Evolutionary conservation across 495 filamentous ascomycete species (phyloP), one percentile per base, ranked within the genome.

Genomic region (Mycothermus thermophilus): DNA sequence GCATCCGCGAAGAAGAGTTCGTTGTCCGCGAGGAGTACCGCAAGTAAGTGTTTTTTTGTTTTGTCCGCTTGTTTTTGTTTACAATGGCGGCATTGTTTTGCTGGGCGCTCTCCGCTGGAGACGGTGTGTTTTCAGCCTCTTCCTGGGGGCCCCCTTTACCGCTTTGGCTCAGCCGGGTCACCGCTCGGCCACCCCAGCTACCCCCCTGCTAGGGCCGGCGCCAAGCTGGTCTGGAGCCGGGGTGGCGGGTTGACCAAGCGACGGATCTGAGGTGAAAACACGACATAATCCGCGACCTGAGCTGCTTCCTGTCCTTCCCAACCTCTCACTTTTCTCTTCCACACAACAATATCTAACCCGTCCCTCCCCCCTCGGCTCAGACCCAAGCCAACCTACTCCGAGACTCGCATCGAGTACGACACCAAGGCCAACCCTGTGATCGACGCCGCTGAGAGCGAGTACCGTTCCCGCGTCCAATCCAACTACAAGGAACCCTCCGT

Each of bases 361-460:
- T 37, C 41, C 28, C 35, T 42, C 42, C 47, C 48, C 48, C 37
- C 44, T 57, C 60, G 54, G 53, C 65, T 55, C 55, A 64, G 57
- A 40, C 61, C 60, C 51, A 71, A 67, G 30, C 66, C 69, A 54
- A 58, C 64, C 39, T 69, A 69, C 51, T 59, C 69, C 42, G 69
- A 80, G 47, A 60, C 79, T 58, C 75, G 77, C 47, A 69, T 82
- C 60, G 62, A 80, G 50, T 47, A 66, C 44, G 64, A 72, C 21
- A 50, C 37, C 67, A 74, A 59, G 50, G 54, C 33, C 59, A 60
- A 60, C 54, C 63, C 69, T 37, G 58, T 66, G 43, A 71, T 93
- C 58, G 86, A 94, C 71, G 57, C 80, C 43, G 79, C 79, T 54
- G 86, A 93, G 66, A 74, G 75, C 58, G 74, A 88, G 55, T 90